phyloP scores from a whole-genome alignment of 1,139 yeast genomes.

The Yamadazyma dushanensis region DNA sequence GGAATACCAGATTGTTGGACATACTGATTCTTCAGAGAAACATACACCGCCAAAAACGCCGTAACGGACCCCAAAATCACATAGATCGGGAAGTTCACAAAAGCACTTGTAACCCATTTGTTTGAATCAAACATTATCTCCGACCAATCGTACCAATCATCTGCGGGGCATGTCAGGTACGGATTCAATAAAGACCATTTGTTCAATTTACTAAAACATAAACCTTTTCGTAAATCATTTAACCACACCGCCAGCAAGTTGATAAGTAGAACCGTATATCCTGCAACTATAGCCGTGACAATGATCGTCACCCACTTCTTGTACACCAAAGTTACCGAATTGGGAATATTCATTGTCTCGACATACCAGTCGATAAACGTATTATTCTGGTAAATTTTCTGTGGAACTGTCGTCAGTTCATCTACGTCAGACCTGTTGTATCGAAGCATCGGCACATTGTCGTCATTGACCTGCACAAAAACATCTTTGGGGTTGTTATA shows the following conservation, averaged over 20 bases:
- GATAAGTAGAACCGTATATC: slow-evolving; percentile 57
- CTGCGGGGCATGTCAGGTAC: slow-evolving; percentile 45
- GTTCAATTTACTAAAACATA: slow-evolving; percentile 38
- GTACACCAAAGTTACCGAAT: slow-evolving; percentile 10
- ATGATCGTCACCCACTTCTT: slow-evolving; percentile 61
- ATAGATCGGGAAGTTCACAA: slow-evolving; percentile 42
- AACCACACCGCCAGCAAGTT: slow-evolving; percentile 65
- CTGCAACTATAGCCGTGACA: slow-evolving; percentile 54
- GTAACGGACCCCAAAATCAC: slow-evolving; percentile 28
- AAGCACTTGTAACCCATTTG: slow-evolving; percentile 18
- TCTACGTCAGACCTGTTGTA: slow-evolving; percentile 1
- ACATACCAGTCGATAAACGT: slow-evolving; percentile 39
- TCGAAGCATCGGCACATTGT: slow-evolving; percentile 2
- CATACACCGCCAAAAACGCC: slow-evolving; percentile 30
- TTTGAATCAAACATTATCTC: slow-evolving; percentile 25
- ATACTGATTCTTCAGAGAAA: slow-evolving; percentile 39
- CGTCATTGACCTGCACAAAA: slow-evolving; percentile 4
- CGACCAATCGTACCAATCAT: slow-evolving; percentile 46
- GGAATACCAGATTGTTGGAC: slow-evolving; percentile 69
- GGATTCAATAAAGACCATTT: slow-evolving; percentile 47
- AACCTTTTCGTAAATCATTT: slow-evolving; percentile 56
- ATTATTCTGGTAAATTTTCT: slow-evolving; percentile 26
- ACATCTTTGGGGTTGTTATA: slow-evolving; percentile 4
- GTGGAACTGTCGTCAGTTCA: neutral
- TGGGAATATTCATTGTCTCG: slow-evolving; percentile 22